Evolutionary conservation across 345 rosid species (phyloP).

Genomic region (Bruguiera sexangula): DNA sequence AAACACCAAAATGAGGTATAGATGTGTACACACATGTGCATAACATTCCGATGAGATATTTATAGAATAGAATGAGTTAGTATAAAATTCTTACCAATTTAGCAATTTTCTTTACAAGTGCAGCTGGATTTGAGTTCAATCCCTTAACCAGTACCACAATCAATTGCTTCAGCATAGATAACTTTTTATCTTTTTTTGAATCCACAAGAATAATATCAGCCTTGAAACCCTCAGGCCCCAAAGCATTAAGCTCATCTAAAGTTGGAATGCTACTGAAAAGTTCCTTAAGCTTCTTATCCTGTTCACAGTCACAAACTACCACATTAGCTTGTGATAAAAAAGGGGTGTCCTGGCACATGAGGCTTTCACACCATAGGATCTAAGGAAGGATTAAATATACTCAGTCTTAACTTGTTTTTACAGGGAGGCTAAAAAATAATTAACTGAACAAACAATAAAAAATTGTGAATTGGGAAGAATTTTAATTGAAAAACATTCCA

Average conservation of each 20-base stretch:
- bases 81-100: constrained; percentile 64
- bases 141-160: constrained; percentile 73
- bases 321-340: constrained; percentile 7
- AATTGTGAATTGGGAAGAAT: not conserved
- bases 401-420: no score
- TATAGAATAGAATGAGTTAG: constrained; percentile 10
- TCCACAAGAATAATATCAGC: constrained; percentile 88
- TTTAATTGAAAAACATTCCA: not conserved
- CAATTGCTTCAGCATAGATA: constrained; percentile 83
- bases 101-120: constrained; percentile 84
- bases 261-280: constrained; percentile 68
- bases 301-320: constrained; percentile 14
- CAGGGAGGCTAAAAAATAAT: no score
- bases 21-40: not conserved
- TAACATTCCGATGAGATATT: constrained; percentile 3
- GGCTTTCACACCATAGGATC: no score
- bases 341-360: no score
- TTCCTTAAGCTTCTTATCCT: constrained; percentile 88
- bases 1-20: not conserved
- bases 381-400: no score
- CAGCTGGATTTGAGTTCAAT: constrained; percentile 81
- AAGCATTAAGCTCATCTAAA: constrained; percentile 77
- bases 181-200: constrained; percentile 75
- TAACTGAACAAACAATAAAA: not conserved
- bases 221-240: constrained; percentile 67